A percentile compares a stretch with the other conserved stretches of the same genome.
These are phyloP conservation scores for Penicillium ochrochloron DNA, from an alignment of 495 filamentous ascomycete species.

Conservation along the genomic window DNA sequence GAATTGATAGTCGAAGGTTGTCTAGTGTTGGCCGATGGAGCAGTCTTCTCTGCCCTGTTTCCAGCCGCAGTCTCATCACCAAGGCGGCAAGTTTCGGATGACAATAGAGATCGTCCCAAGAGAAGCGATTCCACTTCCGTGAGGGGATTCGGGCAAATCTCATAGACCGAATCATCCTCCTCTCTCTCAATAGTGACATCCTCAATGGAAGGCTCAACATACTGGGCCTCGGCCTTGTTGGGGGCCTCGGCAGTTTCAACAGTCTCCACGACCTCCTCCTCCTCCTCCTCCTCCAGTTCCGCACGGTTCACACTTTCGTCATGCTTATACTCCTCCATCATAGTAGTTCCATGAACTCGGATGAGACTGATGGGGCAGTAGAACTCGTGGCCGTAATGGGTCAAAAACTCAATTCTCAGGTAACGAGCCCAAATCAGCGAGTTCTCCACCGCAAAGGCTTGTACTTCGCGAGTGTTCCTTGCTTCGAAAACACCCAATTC, in stretches of 20 bases:
- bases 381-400: constrained; percentile 93
- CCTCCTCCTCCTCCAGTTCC: constrained; percentile 52
- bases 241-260: constrained; percentile 44
- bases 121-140: constrained; percentile 26
- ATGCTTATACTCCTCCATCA: constrained; percentile 90
- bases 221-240: constrained; percentile 12
- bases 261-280: constrained; percentile 19
- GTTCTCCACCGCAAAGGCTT: constrained; percentile 90
- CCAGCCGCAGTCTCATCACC: constrained; percentile 22
- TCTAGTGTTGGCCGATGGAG: constrained; percentile 14
- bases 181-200: constrained; percentile 6
- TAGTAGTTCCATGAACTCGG: constrained; percentile 91
- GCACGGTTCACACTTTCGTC: constrained; percentile 66
- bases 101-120: constrained; percentile 2
- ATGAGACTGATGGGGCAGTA: constrained; percentile 93
- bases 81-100: constrained; percentile 26
- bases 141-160: constrained; percentile 26
- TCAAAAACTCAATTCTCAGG: constrained; percentile 86
- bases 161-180: constrained; percentile 5
- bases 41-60: constrained; percentile 14
- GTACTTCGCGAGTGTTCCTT: constrained; percentile 87
- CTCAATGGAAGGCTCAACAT: constrained; percentile 9
- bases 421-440: constrained; percentile 96
- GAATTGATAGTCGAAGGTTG: constrained; percentile 16
- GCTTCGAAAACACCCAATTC: constrained; percentile 88